Percentiles rank a stretch among this genome's conserved stretches.
Evolutionary conservation across 1,139 yeast genomes (phyloP).

Genomic region (Scheffersomyces quercinus): DNA sequence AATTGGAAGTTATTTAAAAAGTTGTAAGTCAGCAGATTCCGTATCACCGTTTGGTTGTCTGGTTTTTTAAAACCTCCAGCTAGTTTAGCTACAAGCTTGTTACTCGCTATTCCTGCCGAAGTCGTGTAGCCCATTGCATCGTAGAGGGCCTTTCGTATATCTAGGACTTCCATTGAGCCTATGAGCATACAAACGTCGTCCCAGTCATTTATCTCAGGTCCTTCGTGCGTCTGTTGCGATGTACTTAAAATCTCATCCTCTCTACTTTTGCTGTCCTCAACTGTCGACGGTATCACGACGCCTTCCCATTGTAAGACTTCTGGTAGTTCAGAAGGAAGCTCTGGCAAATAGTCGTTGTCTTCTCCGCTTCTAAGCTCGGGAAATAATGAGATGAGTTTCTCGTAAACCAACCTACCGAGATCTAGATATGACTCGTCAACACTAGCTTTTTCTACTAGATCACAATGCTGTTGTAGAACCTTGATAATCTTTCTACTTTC

Average conservation of each 20-base stretch:
- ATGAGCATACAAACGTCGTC: constrained; percentile 73
- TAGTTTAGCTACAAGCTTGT: constrained; percentile 79
- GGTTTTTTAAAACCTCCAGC: constrained; percentile 89
- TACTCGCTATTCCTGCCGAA: constrained; percentile 82
- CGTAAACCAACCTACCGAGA: constrained; percentile 53
- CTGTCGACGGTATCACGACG: constrained; percentile 18
- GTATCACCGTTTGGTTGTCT: constrained; percentile 75
- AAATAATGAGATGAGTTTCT: constrained; percentile 21
- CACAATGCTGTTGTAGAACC: constrained; percentile 57
- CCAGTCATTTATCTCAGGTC: constrained; percentile 58
- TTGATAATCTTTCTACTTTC: constrained; percentile 80
- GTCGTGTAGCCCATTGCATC: constrained; percentile 75
- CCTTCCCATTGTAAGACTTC: constrained; percentile 28
- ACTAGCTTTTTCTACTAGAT: constrained; percentile 85
- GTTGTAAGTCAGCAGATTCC: constrained; percentile 44
- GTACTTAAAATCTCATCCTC: background rate
- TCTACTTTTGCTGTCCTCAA: background rate
- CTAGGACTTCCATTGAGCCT: constrained; percentile 60
- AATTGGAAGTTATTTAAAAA: constrained; percentile 66
- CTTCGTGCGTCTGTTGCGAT: constrained; percentile 5
- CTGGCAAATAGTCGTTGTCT: constrained; percentile 43
- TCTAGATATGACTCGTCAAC: constrained; percentile 93
- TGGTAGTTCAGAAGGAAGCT: constrained; percentile 49
- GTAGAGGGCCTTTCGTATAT: constrained; percentile 55
- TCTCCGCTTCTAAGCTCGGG: constrained; percentile 25